These are phyloP conservation scores for Hypoxylon subgilvum DNA, from an alignment of 495 filamentous ascomycete species.

Conservation along the genomic window DNA sequence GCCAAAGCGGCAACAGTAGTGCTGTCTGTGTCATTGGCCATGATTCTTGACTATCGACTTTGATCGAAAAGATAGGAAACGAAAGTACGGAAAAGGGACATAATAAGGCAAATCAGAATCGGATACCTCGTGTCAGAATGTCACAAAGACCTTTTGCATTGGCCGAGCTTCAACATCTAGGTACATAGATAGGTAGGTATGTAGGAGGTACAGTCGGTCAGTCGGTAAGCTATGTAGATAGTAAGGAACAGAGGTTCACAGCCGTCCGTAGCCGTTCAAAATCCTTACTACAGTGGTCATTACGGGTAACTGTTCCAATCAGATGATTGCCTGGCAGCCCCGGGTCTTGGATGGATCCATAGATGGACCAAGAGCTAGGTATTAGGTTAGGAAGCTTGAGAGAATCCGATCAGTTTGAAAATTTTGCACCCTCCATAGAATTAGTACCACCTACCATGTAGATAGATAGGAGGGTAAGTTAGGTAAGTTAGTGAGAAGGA, in stretches of 20 bases:
- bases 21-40: constrained; percentile 35
- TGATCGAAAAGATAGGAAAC: neutral
- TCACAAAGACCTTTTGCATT: too few species aligned
- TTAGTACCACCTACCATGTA: too few species aligned
- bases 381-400: constrained; percentile 13
- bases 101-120: too few species aligned
- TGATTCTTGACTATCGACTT: constrained; percentile 12
- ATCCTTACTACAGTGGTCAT: constrained; percentile 3
- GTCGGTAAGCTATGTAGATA: too few species aligned
- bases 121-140: too few species aligned
- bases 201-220: too few species aligned
- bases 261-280: constrained; percentile 1
- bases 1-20: neutral
- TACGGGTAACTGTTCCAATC: constrained; percentile 16
- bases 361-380: constrained; percentile 17
- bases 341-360: constrained; percentile 10
- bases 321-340: constrained; percentile 14
- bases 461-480: too few species aligned
- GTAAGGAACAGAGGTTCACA: too few species aligned
- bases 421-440: too few species aligned
- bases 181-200: neutral
- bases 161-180: too few species aligned
- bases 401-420: constrained; percentile 24
- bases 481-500: neutral
- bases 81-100: neutral